A percentile compares a stretch with the other conserved stretches of the same genome.
Conservation (phyloP, 176 grass and related monocot species). For the Paspalum notatum region DNA sequence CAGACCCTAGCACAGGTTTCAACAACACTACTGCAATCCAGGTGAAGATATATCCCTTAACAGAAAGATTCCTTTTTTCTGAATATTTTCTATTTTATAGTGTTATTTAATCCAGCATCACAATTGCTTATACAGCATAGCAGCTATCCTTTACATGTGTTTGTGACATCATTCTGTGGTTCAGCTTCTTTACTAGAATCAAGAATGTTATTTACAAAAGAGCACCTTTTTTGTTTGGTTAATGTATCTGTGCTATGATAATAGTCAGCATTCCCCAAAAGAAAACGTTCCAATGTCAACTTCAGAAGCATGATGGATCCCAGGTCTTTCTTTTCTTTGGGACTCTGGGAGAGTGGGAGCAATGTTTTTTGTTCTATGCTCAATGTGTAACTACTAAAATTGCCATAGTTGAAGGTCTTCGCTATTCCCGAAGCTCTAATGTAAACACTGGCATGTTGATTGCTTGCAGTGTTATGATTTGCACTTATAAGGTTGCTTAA, state of each 20-base stretch:
- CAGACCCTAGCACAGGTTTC: slow-evolving; percentile 61
- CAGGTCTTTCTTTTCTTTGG: background rate
- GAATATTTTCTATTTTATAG: background rate
- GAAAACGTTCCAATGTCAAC: background rate
- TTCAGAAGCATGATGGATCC: background rate
- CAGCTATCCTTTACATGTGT: background rate
- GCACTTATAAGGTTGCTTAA: background rate
- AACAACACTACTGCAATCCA: slow-evolving; percentile 77
- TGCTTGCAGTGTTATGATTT: background rate
- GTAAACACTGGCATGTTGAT: background rate
- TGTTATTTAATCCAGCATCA: slow-evolving; percentile 17
- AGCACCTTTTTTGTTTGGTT: background rate
- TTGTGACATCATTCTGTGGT: slow-evolving; percentile 12
- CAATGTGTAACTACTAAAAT: slow-evolving; percentile 5
- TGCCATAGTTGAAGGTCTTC: background rate
- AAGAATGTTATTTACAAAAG: slow-evolving; percentile 25
- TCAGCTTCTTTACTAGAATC: slow-evolving; percentile 12
- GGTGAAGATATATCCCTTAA: slow-evolving; percentile 42
- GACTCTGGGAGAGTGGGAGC: background rate
- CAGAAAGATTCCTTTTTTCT: background rate
- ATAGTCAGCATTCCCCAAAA: slow-evolving; percentile 10
- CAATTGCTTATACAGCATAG: slow-evolving; percentile 18
- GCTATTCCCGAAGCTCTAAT: background rate
- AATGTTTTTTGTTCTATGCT: background rate
- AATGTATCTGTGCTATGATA: background rate